Base-by-base conservation (phyloP, 2,329 filamentous ascomycete species). In the Dactylellina drechsleri region DNA sequence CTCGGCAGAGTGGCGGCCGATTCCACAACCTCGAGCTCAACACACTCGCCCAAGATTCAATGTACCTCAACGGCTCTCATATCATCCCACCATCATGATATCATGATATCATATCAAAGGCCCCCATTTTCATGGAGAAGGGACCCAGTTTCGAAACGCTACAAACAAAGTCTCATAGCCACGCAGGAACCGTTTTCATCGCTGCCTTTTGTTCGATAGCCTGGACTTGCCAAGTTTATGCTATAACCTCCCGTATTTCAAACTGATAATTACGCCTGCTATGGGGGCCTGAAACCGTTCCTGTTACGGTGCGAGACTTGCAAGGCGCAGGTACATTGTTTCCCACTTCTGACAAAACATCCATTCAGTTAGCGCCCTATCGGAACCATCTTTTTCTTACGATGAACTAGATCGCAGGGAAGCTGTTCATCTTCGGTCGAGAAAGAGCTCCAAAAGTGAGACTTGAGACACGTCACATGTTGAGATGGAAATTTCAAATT, bases 251-350 rank as follows among this genome's bases (percentile, higher is more conserved):
- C 36, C 52, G 49, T 31, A 18, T 31, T 31, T 20, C 41, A 20
- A n/a, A 36, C 52, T 20, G 49, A 8, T 62, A 50, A 18, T 40
- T 54, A 36, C 31, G 10, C 5, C 10, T 7, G 6, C 31, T 36
- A 36, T 36, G 31, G 31, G 31, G 41, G 54, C 45, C 40, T 67
- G 70, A 74, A 67, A 74, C 70, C 56, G 61, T 74, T 8, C 62
- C 70, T 59, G 70, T 74, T 62, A 53, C 70, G 56, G 18, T 36
- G 40, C 40, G 20, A 52, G 50, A 68, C 61, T 49, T 40, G 15
- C 31, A 41, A 57, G 41, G 50, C 23, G 41, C 47, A 57, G 26
- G 61, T 57, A 66, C 50, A 40, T 36, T 57, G 40, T 41, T 65
- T 54, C 15, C 43, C 15, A 45, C 13, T 31, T 28, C 5, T 28